Base-by-base conservation (phyloP, 1,284 basidiomycete species). In the Puccinia horiana region DNA sequence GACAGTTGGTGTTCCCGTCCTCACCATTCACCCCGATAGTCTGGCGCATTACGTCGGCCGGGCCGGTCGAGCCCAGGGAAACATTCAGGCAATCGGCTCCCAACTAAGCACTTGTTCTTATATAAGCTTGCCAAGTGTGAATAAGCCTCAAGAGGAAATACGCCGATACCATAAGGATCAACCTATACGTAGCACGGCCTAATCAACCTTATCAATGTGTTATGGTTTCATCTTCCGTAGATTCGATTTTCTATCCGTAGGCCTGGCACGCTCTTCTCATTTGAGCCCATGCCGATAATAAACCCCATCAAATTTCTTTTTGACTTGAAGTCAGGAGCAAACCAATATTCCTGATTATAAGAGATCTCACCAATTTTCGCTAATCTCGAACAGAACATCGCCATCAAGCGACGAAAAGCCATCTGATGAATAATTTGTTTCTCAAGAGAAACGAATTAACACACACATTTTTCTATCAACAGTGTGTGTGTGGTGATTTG, bases 121-220 rank as follows among this genome's bases (percentile, higher is more conserved):
- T 5, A 2, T 5, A n/a, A 2, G 35, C 12, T 37, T 9, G 16
- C 12, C n/a, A n/a, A 20, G 40, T 69, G 65, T 69, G 65, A 44
- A 44, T 44, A 69, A 44, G 65, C n/a, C 65, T 69, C 42, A 69
- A 12, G 37, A 47, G 65, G 26, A 69, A 69, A 47, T 1, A 69
- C 29, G 42, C 42, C 42, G 65, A 69, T 40, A 9, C n/a, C n/a
- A n/a, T n/a, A 29, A 9, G 47, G n/a, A 40, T 29, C 42, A 47
- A 69, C 40, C 20, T 32, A n/a, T n/a, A n/a, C n/a, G n/a, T n/a
- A n/a, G n/a, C n/a, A n/a, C n/a, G 14, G 8, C 63, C 42, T 37
- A 69, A 67, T 44, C 42, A 47, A n/a, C 23, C 65, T 47, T 44
- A 65, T 65, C 42, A 69, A 29, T 69, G 65, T n/a, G 65, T 44